Base-by-base conservation (phyloP, 306 rosid genomes). In the Cucurbita pepo region DNA sequence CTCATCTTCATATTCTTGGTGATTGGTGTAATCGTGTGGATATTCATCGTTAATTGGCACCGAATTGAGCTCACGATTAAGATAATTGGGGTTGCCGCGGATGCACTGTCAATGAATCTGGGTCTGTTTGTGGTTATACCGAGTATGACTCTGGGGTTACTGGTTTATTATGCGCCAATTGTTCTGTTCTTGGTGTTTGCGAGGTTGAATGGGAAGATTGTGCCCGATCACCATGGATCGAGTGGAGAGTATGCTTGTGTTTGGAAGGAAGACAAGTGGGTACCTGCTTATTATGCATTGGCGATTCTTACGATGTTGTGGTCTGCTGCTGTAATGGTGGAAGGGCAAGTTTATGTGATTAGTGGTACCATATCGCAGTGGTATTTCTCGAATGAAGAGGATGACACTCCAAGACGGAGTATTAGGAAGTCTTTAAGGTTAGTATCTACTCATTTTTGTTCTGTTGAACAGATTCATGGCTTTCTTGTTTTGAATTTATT, bases 191-290 rank as follows among this genome's bases (percentile, higher is more conserved):
- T 91, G 85, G 88, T 91, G 65, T 89, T 85, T 74, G 83, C 97
- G 8, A 87, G 83, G 84, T 69, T 79, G 44, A 94, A 94, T 71
- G 99, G 99, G 56, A 80, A 85, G 76, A 77, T 89, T 70, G 85
- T 71, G 59, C 71, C 79, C 0, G 77, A 78, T 75, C 71, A 71
- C 0, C 76, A 74, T 75, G 70, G 79, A 55, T 79, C 79, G 9
- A 14, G 44, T 15, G 89, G 89, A 59, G 80, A 51, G 72, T 85
- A 86, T 75, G 79, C 21, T 15, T 94, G 99, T 72, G 90, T 83
- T 74, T 94, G 97, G 97, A 85, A 89, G 83, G 81, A 89, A 78
- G 99, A 94, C 40, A 67, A 83, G 5, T 94, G 99, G 99, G 97
- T 94, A 44, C 95, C 97, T 0, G 95, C 95, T 57, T 94, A 91